A percentile compares a stretch with the other conserved stretches of the same genome.
phyloP scores from a whole-genome alignment of 257 asterid genomes.

The Solanum tarapatanum region DNA sequence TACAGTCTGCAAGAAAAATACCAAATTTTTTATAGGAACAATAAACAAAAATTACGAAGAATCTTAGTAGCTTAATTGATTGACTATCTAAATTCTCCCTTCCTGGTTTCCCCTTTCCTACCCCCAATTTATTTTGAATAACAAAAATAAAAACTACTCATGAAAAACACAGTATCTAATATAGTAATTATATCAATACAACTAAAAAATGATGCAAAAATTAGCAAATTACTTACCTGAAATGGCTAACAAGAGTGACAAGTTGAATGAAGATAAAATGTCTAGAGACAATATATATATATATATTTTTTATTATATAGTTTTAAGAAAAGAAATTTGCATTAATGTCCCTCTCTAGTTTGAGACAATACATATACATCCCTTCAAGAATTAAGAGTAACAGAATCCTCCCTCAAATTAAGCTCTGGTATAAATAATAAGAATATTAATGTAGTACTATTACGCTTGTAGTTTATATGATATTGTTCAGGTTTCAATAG shows the following conservation, averaged over 20 bases:
- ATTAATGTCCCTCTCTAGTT: neutral
- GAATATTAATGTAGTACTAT: neutral
- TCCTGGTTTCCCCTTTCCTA: neutral
- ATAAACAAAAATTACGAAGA: too few relatives aligned
- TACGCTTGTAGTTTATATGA: neutral
- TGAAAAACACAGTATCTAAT: neutral
- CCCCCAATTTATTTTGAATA: neutral
- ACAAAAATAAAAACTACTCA: neutral
- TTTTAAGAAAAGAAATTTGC: neutral
- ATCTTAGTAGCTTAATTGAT: neutral
- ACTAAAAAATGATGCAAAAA: neutral
- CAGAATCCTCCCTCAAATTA: neutral
- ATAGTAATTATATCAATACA: neutral
- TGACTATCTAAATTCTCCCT: neutral
- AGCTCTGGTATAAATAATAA: neutral
- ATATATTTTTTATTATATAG: too few relatives aligned
- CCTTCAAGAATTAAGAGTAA: neutral
- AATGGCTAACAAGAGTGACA: neutral
- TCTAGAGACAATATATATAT: neutral
- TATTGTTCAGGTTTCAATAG: accelerated
- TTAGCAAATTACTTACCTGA: neutral
- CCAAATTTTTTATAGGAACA: neutral
- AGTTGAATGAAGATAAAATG: neutral
- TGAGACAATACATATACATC: neutral
- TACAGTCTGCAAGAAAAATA: neutral